Percentiles rank a stretch among this genome's conserved stretches.
Conservation (phyloP, 257 asterid species). For the Primulina huaijiensis region DNA sequence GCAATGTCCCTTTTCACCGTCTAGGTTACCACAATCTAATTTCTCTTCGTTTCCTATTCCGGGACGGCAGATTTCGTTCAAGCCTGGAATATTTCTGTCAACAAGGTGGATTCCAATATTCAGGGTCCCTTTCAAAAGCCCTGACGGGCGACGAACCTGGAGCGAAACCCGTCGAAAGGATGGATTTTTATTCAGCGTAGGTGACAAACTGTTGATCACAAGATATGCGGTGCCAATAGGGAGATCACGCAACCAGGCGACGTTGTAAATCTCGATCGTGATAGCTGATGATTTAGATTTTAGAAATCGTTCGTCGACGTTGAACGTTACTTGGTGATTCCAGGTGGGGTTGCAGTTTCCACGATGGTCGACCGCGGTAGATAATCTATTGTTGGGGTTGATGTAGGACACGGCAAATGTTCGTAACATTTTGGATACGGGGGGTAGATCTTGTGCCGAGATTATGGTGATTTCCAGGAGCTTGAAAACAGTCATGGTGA, state of each 20-base stretch:
- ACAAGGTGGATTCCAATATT: constrained; percentile 35
- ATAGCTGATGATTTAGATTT: constrained; percentile 29
- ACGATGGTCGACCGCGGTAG: constrained; percentile 43
- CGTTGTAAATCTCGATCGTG: constrained; percentile 40
- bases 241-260: constrained; percentile 50
- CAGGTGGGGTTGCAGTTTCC: constrained; percentile 46
- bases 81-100: constrained; percentile 16
- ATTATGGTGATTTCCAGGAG: constrained; percentile 40
- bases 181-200: constrained; percentile 28
- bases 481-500: constrained; percentile 22
- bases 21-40: not conserved
- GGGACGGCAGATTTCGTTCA: constrained; percentile 24
- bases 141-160: constrained; percentile 38
- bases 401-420: constrained; percentile 43
- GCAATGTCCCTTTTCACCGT: not conserved
- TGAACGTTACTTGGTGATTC: constrained; percentile 42
- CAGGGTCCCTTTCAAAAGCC: constrained; percentile 40
- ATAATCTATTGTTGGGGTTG: constrained; percentile 32
- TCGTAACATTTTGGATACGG: constrained; percentile 45
- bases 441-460: constrained; percentile 46
- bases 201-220: constrained; percentile 30
- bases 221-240: constrained; percentile 45
- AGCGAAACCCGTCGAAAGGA: constrained; percentile 30
- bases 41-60: not conserved
- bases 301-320: constrained; percentile 39